Conservation (phyloP, 495 filamentous ascomycete species). For the Aspergillus mulundensis region DNA sequence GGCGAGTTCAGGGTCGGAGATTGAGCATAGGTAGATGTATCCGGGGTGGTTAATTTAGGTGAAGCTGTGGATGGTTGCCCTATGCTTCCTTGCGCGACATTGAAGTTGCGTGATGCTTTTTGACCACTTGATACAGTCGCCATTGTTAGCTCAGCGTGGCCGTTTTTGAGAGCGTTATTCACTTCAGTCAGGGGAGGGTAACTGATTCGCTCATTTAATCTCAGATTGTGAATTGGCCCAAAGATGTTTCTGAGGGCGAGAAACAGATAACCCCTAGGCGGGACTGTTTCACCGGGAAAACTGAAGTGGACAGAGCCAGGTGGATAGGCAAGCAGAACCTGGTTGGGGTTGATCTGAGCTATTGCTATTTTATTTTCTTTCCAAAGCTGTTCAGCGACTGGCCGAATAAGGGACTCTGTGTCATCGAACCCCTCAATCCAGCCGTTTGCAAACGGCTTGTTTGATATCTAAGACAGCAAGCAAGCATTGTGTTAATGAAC, state of each 20-base stretch:
- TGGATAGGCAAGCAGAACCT: conserved; percentile 29
- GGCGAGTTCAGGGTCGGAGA: background rate
- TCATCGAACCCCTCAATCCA: conserved; percentile 38
- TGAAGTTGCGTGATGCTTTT: background rate
- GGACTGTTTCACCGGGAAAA: conserved; percentile 11
- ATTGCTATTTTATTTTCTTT: conserved; percentile 24
- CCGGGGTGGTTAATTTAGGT: background rate
- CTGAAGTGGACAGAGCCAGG: conserved; percentile 20
- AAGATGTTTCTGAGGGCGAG: conserved; percentile 22
- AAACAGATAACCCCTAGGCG: conserved; percentile 16
- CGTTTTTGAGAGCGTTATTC: background rate
- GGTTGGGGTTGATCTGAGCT: conserved; percentile 10
- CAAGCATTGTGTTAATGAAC: conserved; percentile 4
- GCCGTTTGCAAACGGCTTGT: conserved; percentile 19
- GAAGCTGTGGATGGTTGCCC: background rate
- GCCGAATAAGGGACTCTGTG: conserved; percentile 25
- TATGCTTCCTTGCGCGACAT: background rate
- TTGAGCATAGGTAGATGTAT: background rate
- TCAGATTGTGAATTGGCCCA: background rate
- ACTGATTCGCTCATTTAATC: background rate
- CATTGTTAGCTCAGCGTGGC: background rate
- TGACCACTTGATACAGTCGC: background rate
- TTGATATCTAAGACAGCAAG: background rate
- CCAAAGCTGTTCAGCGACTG: conserved; percentile 25
- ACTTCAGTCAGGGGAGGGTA: background rate